phyloP scores from a whole-genome alignment of 2,329 filamentous ascomycete species.

The Aspergillus sp. region DNA sequence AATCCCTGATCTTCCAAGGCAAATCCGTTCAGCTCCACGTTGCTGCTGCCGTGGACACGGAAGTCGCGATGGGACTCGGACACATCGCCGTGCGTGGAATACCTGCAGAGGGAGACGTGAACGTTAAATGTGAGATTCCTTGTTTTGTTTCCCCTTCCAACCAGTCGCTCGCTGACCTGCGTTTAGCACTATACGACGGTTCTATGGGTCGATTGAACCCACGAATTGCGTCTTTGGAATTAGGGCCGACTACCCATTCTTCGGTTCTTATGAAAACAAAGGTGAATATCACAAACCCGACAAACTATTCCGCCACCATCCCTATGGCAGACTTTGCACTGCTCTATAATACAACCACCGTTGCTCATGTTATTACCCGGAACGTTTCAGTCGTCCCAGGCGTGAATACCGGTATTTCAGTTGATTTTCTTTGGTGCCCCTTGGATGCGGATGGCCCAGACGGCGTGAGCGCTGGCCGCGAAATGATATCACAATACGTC shows the following conservation, averaged over 20 bases:
- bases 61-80: slow-evolving; percentile 73
- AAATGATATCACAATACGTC: slow-evolving; percentile 75
- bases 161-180: slow-evolving; percentile 12
- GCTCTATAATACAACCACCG: slow-evolving; percentile 59
- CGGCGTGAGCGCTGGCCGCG: slow-evolving; percentile 55
- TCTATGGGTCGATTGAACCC: slow-evolving; percentile 48
- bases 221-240: slow-evolving; percentile 60
- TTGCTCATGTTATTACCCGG: slow-evolving; percentile 65
- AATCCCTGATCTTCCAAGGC: slow-evolving; percentile 67
- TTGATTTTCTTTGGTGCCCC: slow-evolving; percentile 70
- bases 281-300: slow-evolving; percentile 85
- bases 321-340: slow-evolving; percentile 73
- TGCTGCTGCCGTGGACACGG: slow-evolving; percentile 71
- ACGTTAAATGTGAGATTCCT: slow-evolving; percentile 78
- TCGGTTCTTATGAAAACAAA: slow-evolving; percentile 63
- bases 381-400: slow-evolving; percentile 59
- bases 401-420: slow-evolving; percentile 60
- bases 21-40: slow-evolving; percentile 64
- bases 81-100: slow-evolving; percentile 72
- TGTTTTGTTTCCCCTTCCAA: neutral
- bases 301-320: slow-evolving; percentile 72
- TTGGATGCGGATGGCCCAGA: slow-evolving; percentile 51
- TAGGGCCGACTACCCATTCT: slow-evolving; percentile 63
- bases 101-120: slow-evolving; percentile 73
- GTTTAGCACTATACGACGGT: slow-evolving; percentile 52